A percentile compares a stretch with the other conserved stretches of the same genome.
These are phyloP conservation scores for Tuber melanosporum DNA, from an alignment of 495 filamentous ascomycete genomes.

Conservation along the genomic window DNA sequence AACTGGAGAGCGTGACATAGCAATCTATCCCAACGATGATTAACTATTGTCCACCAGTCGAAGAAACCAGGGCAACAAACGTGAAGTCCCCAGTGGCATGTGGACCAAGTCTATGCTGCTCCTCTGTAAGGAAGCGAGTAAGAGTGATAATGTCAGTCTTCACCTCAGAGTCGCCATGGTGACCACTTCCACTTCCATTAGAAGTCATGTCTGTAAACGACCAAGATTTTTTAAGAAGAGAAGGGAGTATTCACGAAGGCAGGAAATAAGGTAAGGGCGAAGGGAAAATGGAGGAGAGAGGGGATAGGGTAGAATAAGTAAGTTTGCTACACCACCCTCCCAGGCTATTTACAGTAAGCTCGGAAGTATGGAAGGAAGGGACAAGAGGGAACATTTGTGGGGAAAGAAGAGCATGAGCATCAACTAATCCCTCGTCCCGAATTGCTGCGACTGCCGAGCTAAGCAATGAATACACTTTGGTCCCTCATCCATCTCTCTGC, in stretches of 20 bases:
- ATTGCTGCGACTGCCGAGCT: conserved; percentile 34
- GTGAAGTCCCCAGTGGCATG: conserved; percentile 94
- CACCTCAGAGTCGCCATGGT: conserved; percentile 58
- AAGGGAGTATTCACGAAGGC: conserved; percentile 7
- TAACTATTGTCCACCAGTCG: not conserved
- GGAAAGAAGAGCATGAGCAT: not conserved
- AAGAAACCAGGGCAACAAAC: conserved; percentile 49
- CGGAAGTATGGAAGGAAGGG: conserved; percentile 18
- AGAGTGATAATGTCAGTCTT: conserved; percentile 95
- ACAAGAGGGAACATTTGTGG: not conserved
- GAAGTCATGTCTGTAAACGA: conserved; percentile 17
- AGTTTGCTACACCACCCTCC: conserved; percentile 17
- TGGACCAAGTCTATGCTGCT: conserved; percentile 72
- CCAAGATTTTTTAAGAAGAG: conserved; percentile 6
- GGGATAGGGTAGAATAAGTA: conserved; percentile 8
- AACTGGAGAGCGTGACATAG: conserved; percentile 97
- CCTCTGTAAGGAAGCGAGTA: conserved; percentile 90
- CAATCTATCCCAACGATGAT: conserved; percentile 52
- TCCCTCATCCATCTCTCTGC: not conserved
- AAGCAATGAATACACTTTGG: not conserved
- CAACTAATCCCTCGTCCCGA: conserved; percentile 19
- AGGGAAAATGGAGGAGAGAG: conserved; percentile 5
- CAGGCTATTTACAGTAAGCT: conserved; percentile 35
- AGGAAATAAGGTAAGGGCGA: conserved; percentile 8
- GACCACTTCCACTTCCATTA: conserved; percentile 42